These are phyloP conservation scores for Zygnema circumcarinatum DNA, from an alignment of 139 green algal genomes.

Conservation along the genomic window DNA sequence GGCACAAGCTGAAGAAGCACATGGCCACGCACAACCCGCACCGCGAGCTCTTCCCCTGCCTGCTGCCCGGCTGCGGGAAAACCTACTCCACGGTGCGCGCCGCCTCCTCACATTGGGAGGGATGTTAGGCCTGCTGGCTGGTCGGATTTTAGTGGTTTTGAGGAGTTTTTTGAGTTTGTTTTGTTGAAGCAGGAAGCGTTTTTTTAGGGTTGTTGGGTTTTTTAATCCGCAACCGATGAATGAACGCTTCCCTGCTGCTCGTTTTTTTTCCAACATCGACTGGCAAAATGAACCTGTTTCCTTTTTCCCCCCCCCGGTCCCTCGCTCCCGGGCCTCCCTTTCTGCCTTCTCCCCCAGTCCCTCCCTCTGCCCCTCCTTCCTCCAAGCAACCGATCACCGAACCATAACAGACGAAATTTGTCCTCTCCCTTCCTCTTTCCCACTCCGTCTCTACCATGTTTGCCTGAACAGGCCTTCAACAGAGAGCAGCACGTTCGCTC, in stretches of 20 bases:
- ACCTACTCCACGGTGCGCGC: background rate
- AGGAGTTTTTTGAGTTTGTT: background rate
- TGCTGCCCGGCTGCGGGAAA: background rate
- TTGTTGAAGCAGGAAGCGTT: too few relatives aligned
- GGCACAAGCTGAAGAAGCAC: slow-evolving; percentile 9
- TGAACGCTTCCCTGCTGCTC: too few relatives aligned
- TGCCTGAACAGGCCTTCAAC: background rate
- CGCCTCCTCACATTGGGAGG: too few relatives aligned
- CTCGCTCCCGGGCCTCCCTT: too few relatives aligned
- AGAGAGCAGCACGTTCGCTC: background rate
- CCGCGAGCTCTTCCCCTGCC: background rate
- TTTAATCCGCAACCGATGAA: too few relatives aligned
- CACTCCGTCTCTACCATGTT: background rate
- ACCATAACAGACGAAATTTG: too few relatives aligned
- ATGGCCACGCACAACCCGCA: background rate
- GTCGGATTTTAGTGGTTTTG: background rate
- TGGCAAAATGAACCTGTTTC: too few relatives aligned
- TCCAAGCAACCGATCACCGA: too few relatives aligned
- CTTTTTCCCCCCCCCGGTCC: too few relatives aligned
- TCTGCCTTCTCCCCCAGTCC: background rate
- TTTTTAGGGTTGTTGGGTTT: background rate
- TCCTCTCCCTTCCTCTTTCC: background rate
- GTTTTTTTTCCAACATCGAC: too few relatives aligned
- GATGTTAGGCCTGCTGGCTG: background rate
- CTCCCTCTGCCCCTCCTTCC: background rate